Evolutionary conservation across 331 rosid species (phyloP).

Genomic region (Pyracantha coccinea): DNA sequence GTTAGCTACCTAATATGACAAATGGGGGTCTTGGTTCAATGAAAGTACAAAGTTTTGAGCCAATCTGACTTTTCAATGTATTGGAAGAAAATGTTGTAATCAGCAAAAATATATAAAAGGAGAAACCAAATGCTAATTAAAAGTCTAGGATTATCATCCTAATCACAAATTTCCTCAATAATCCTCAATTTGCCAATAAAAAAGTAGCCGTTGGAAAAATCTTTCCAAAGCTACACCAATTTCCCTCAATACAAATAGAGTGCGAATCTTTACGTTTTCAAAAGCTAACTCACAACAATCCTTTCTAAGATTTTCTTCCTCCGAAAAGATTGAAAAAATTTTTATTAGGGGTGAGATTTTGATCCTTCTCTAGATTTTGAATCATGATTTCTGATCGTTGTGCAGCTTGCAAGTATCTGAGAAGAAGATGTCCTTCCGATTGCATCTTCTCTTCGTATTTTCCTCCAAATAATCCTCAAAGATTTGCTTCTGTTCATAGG

Average conservation of each 20-base stretch:
- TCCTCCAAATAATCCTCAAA: conserved; percentile 64
- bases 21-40: neutral
- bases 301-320: conserved; percentile 18
- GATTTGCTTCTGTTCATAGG: conserved; percentile 58
- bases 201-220: conserved; percentile 31
- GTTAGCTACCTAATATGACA: neutral
- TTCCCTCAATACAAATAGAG: neutral
- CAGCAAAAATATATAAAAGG: neutral
- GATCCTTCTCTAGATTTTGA: conserved; percentile 1
- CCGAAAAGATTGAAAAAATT: neutral
- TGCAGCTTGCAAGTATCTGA: conserved; percentile 81
- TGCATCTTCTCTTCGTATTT: conserved; percentile 72
- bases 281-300: neutral
- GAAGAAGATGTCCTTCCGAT: conserved; percentile 62
- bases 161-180: neutral
- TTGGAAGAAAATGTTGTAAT: neutral
- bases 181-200: neutral
- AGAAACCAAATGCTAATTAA: neutral
- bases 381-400: conserved; percentile 51
- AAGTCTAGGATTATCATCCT: neutral
- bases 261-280: neutral
- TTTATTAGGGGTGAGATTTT: neutral
- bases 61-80: too few relatives aligned
- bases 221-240: neutral
- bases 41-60: neutral